These are phyloP conservation scores for Phytophthora crassamura DNA, from an alignment of 352 stramenopile species.

Conservation along the genomic window DNA sequence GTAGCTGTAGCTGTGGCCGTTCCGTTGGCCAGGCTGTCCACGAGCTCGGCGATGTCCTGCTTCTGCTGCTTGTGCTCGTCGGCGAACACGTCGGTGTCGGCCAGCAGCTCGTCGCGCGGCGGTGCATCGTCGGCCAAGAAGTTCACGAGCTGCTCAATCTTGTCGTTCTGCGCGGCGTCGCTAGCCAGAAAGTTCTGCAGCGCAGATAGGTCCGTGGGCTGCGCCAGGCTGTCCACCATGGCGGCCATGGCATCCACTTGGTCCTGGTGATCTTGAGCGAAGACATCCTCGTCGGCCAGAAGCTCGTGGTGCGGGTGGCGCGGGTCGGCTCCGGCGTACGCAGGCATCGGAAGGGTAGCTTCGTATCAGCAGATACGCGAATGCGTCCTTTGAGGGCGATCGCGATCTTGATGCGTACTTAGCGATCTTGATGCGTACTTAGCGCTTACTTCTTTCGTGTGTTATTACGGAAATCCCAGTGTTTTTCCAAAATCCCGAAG, in stretches of 20 bases:
- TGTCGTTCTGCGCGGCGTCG: constrained; percentile 22
- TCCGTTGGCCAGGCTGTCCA: constrained; percentile 18
- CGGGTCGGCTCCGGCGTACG: constrained; percentile 2
- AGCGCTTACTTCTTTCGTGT: too few relatives aligned
- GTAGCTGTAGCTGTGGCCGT: not conserved
- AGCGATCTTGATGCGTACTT: too few relatives aligned
- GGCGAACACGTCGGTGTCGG: constrained; percentile 25
- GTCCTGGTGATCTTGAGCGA: constrained; percentile 31
- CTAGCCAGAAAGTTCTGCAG: constrained; percentile 29
- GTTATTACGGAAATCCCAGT: too few relatives aligned
- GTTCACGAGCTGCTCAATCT: constrained; percentile 37
- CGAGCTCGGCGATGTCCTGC: constrained; percentile 23
- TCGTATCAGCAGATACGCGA: too few relatives aligned
- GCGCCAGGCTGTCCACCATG: constrained; percentile 25
- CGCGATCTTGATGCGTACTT: not conserved
- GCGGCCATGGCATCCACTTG: constrained; percentile 30
- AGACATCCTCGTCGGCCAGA: constrained; percentile 15
- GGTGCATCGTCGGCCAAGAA: constrained; percentile 24
- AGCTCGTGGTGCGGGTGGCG: not conserved
- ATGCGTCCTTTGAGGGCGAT: too few relatives aligned
- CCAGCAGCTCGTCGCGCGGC: constrained; percentile 11
- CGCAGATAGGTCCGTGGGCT: not conserved
- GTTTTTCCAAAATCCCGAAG: too few relatives aligned
- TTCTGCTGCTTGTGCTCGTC: constrained; percentile 29
- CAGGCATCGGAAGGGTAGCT: not conserved